A percentile compares a stretch with the other conserved stretches of the same genome.
Conservation (phyloP, 2,329 filamentous ascomycete species). For the Cytospora chrysosperma region DNA sequence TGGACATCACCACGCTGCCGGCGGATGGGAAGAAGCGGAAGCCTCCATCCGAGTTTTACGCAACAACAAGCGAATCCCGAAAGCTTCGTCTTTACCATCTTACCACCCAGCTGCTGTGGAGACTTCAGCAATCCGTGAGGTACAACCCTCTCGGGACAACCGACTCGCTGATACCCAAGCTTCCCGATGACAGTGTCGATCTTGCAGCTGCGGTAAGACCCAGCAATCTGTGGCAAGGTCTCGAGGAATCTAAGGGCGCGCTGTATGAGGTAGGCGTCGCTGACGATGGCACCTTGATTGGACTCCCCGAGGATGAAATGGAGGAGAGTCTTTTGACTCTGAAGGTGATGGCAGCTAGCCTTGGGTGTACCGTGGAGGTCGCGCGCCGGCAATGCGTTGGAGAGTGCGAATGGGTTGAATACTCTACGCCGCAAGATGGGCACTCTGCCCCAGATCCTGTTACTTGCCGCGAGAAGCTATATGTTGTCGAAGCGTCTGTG, state of each 20-base stretch:
- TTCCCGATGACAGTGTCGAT: constrained; percentile 63
- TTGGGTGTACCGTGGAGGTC: constrained; percentile 83
- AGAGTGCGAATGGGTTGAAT: constrained; percentile 71
- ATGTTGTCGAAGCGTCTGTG: constrained; percentile 90
- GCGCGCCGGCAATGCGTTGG: constrained; percentile 82
- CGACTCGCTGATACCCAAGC: constrained; percentile 70
- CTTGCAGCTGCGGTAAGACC: constrained; percentile 47
- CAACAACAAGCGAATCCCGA: constrained; percentile 60
- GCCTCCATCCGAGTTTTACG: constrained; percentile 11
- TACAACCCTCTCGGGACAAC: constrained; percentile 45
- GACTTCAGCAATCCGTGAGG: constrained; percentile 86
- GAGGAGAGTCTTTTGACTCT: constrained; percentile 85
- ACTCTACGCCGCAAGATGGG: constrained; percentile 31
- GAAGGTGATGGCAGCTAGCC: constrained; percentile 84
- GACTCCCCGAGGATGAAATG: constrained; percentile 86
- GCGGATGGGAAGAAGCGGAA: constrained; percentile 9
- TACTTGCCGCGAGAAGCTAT: constrained; percentile 57
- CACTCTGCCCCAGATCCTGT: constrained; percentile 27
- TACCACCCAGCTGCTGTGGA: constrained; percentile 93
- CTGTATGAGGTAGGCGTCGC: constrained; percentile 96
- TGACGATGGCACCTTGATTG: constrained; percentile 88
- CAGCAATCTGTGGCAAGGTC: constrained; percentile 66
- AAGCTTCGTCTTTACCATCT: constrained; percentile 86
- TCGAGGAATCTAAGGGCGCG: constrained; percentile 91
- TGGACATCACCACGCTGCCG: constrained; percentile 28